Conservation (phyloP, 106 monocot species). For the Platanthera guangdongensis region DNA sequence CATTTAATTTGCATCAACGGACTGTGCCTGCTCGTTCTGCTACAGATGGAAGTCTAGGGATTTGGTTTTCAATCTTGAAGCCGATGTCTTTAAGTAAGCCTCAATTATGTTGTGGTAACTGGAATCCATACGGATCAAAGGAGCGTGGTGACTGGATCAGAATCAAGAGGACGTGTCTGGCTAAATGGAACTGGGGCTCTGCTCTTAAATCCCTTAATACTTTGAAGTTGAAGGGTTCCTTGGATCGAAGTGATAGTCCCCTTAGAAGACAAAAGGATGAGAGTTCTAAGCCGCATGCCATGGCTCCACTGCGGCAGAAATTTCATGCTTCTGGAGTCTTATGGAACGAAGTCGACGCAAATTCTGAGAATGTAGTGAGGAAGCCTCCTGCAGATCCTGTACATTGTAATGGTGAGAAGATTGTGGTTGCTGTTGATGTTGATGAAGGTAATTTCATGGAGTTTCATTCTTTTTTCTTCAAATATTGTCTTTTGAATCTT, state of each 20-base stretch:
- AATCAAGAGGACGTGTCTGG: neutral
- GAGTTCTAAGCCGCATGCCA: slow-evolving; percentile 4
- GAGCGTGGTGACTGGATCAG: slow-evolving; percentile 3
- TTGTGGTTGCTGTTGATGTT: slow-evolving; percentile 7
- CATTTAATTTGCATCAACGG: slow-evolving; percentile 1
- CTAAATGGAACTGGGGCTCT: slow-evolving; percentile 1
- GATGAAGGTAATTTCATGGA: slow-evolving; percentile 6
- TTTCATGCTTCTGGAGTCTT: neutral
- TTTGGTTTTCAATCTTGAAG: neutral
- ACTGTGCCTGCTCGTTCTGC: slow-evolving; percentile 2
- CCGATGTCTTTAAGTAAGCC: slow-evolving; percentile 1
- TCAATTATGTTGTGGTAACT: neutral
- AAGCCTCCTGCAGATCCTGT: neutral
- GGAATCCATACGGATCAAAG: neutral
- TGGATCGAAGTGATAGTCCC: neutral
- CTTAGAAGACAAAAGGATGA: neutral
- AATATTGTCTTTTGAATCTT: neutral
- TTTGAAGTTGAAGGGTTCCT: slow-evolving; percentile 3
- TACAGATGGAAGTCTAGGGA: slow-evolving; percentile 2
- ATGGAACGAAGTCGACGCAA: neutral
- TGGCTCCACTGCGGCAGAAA: neutral
- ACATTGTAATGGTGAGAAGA: neutral
- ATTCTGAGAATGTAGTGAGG: neutral
- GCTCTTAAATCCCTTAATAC: neutral
- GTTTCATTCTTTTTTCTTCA: neutral